Evolutionary conservation across 2,329 filamentous ascomycete species (phyloP).

Genomic region (Alternaria longipes): DNA sequence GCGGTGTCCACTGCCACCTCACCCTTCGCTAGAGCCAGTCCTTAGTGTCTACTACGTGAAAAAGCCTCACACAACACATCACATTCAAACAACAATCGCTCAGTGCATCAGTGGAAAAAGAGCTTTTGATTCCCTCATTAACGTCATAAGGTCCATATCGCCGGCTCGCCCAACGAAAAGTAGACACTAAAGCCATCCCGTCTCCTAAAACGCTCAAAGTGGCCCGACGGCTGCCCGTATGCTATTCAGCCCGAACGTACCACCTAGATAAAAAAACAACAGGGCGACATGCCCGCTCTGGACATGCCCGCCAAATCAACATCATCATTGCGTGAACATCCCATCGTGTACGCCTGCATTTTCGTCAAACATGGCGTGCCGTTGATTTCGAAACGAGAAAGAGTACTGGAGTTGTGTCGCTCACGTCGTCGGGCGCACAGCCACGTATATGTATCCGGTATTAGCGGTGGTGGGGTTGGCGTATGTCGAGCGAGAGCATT

Average conservation of each 20-base stretch:
- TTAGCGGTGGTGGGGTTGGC: conserved; percentile 17
- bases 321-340: conserved; percentile 38
- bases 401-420: conserved; percentile 18
- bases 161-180: conserved; percentile 32
- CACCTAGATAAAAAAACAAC: conserved; percentile 30
- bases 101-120: conserved; percentile 27
- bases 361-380: conserved; percentile 38
- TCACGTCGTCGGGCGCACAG: conserved; percentile 29
- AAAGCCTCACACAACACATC: conserved; percentile 3
- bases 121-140: conserved; percentile 54
- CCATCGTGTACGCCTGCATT: conserved; percentile 40
- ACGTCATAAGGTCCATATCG: conserved; percentile 41
- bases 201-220: conserved; percentile 18
- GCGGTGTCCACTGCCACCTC: conserved; percentile 23
- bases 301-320: conserved; percentile 32
- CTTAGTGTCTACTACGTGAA: conserved; percentile 9
- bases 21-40: conserved; percentile 13
- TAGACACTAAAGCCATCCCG: conserved; percentile 38
- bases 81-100: neutral
- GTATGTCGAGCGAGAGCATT: conserved; percentile 19
- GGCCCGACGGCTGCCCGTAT: conserved; percentile 20
- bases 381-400: conserved; percentile 17
- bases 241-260: conserved; percentile 24
- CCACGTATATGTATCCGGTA: conserved; percentile 24
- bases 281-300: conserved; percentile 30